phyloP scores from a whole-genome alignment of 139 green algal genomes.

The Chlamydomonas applanata region DNA sequence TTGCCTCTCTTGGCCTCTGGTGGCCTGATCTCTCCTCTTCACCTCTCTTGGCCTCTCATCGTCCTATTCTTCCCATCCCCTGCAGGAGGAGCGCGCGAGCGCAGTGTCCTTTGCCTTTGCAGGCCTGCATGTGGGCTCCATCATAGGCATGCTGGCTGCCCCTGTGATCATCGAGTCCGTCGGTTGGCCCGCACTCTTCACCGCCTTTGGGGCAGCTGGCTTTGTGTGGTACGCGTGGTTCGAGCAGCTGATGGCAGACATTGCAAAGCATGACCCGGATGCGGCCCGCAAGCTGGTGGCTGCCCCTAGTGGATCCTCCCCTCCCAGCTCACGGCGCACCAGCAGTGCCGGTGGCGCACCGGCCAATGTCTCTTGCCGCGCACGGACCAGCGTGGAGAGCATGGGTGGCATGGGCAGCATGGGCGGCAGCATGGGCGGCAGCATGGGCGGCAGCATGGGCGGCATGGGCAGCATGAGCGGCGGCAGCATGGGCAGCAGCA shows the following conservation, averaged over 20 bases:
- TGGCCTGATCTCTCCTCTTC: no score
- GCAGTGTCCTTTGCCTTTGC: conserved; percentile 86
- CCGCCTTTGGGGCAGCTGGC: conserved; percentile 79
- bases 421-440: neutral
- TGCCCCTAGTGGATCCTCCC: neutral
- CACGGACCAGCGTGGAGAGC: no score
- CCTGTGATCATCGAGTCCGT: conserved; percentile 73
- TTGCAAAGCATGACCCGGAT: neutral
- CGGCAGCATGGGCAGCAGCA: no score
- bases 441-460: neutral
- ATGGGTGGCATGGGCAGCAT: neutral
- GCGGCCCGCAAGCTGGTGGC: neutral
- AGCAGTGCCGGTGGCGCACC: neutral
- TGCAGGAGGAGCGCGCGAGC: conserved; percentile 65
- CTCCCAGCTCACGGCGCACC: neutral
- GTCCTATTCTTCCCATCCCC: conserved; percentile 56
- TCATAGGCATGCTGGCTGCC: conserved; percentile 76
- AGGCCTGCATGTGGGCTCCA: conserved; percentile 86
- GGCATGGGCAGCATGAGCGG: neutral
- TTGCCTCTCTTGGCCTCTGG: no score
- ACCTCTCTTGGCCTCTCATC: no score
- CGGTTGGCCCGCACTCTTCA: conserved; percentile 88
- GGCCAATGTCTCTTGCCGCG: neutral
- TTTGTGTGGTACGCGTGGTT: conserved; percentile 84
- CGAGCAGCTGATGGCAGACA: conserved; percentile 34